These are phyloP conservation scores for Diaporthe vaccinii DNA, from an alignment of 2,329 filamentous ascomycete species.

Conservation along the genomic window DNA sequence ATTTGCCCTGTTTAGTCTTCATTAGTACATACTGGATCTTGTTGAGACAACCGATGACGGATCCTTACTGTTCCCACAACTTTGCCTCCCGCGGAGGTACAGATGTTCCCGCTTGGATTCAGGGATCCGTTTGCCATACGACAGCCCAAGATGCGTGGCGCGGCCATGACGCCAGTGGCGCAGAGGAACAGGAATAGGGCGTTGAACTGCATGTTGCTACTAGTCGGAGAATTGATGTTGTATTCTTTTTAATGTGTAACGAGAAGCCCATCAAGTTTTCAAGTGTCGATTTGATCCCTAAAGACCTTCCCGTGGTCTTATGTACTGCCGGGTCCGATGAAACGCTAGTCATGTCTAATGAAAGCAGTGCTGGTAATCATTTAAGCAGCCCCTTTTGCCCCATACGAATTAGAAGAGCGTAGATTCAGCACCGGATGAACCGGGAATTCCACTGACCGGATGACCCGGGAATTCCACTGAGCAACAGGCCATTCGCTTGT, in stretches of 20 bases:
- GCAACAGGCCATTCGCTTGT: not conserved
- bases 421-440: not conserved
- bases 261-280: not conserved
- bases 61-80: not conserved
- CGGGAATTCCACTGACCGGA: not conserved
- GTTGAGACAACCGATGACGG: rapidly evolving
- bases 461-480: not conserved
- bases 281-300: not conserved
- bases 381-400: not conserved
- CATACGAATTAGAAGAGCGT: not conserved
- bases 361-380: not conserved
- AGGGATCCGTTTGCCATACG: not conserved
- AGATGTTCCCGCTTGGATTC: not conserved
- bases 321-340: not conserved
- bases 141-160: not conserved
- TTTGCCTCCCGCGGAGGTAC: not conserved
- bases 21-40: not conserved
- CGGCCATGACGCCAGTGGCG: not conserved
- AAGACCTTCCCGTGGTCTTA: not conserved
- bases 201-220: not conserved
- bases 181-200: not conserved
- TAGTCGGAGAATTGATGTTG: not conserved
- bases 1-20: not conserved
- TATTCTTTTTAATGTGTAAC: not conserved
- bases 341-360: conserved; percentile 5